Evolutionary conservation across 306 rosid species (phyloP).

Genomic region (Vicia faba): DNA sequence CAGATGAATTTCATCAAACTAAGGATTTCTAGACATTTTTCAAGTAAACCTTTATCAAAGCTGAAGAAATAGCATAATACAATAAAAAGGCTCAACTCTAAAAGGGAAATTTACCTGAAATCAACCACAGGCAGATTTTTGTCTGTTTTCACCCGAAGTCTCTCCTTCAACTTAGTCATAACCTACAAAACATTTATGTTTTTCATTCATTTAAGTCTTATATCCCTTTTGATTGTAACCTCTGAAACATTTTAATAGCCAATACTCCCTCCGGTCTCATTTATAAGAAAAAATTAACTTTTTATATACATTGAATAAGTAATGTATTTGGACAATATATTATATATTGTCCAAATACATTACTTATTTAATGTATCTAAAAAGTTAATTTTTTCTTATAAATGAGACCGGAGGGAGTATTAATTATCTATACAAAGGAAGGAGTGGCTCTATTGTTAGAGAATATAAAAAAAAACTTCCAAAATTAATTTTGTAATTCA

Average conservation of each 20-base stretch:
- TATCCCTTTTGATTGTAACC: slow-evolving; percentile 14
- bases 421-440: slow-evolving; percentile 7
- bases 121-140: slow-evolving; percentile 68
- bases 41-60: slow-evolving; percentile 30
- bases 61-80: slow-evolving; percentile 9
- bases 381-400: too few species aligned
- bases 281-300: too few species aligned
- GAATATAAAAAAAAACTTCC: slow-evolving; percentile 1
- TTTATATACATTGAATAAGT: too few species aligned
- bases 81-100: slow-evolving; percentile 12
- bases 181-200: slow-evolving; percentile 58
- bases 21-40: slow-evolving; percentile 11
- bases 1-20: neutral
- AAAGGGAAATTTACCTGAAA: slow-evolving; percentile 59
- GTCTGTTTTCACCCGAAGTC: slow-evolving; percentile 62
- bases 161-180: slow-evolving; percentile 68
- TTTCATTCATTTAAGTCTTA: slow-evolving; percentile 28
- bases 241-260: slow-evolving; percentile 19
- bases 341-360: too few species aligned
- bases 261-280: too few species aligned
- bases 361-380: too few species aligned
- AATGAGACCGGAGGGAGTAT: too few species aligned
- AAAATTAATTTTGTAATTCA: too few species aligned
- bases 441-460: neutral
- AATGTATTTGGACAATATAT: too few species aligned